Percentiles rank a stretch among this genome's conserved stretches.
phyloP scores from a whole-genome alignment of 2,329 filamentous ascomycete genomes.

The Ascochyta rabiei region DNA sequence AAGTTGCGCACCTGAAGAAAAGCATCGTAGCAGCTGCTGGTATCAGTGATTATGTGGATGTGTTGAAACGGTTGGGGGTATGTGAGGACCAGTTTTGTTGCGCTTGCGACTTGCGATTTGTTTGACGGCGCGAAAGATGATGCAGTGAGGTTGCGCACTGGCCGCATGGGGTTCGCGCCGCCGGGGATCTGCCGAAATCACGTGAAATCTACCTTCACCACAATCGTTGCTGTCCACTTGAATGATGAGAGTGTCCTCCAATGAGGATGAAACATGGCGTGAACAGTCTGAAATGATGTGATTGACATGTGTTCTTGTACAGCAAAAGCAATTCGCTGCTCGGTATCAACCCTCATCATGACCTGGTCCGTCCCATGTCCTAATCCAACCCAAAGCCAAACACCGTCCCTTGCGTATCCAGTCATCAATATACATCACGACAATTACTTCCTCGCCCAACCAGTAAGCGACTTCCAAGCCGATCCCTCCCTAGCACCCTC shows the following conservation, averaged over 20 bases:
- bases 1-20: slow-evolving; percentile 58
- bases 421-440: slow-evolving; percentile 5
- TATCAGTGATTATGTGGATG: background rate
- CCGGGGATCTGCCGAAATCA: slow-evolving; percentile 26
- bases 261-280: too few relatives aligned
- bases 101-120: slow-evolving; percentile 2
- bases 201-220: background rate
- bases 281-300: background rate
- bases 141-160: slow-evolving; percentile 9
- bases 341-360: slow-evolving; percentile 37
- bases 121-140: slow-evolving; percentile 13
- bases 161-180: slow-evolving; percentile 27
- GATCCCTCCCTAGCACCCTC: slow-evolving; percentile 64
- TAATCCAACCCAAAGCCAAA: slow-evolving; percentile 17
- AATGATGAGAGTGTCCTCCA: background rate
- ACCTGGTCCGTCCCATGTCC: background rate
- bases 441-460: slow-evolving; percentile 51
- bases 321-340: slow-evolving; percentile 36
- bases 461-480: slow-evolving; percentile 66
- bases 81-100: background rate
- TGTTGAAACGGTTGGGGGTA: background rate
- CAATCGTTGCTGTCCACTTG: background rate
- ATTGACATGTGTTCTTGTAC: slow-evolving; percentile 23
- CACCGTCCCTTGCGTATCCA: slow-evolving; percentile 21
- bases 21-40: slow-evolving; percentile 48